Conservation (phyloP, 441 rosid genomes). For the Erodium moschatum region DNA sequence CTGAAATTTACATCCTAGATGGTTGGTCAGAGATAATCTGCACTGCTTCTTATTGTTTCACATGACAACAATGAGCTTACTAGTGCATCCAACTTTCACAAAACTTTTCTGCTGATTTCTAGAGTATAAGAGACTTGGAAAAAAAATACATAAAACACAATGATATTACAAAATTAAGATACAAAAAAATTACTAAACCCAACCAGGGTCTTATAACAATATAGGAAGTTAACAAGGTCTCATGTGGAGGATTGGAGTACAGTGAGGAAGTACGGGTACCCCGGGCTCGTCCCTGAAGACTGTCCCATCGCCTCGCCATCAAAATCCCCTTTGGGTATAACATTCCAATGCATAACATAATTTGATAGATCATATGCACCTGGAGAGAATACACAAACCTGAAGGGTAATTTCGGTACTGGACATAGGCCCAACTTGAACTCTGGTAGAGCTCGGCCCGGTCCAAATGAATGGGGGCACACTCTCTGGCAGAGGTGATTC, state of each 20-base stretch:
- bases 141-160: constrained; percentile 20
- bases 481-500: constrained; percentile 38
- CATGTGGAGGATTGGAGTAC: constrained; percentile 49
- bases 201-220: background rate
- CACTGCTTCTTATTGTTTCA: constrained; percentile 8
- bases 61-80: background rate
- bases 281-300: constrained; percentile 54
- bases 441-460: constrained; percentile 61
- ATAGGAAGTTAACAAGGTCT: constrained; percentile 16
- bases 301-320: constrained; percentile 22
- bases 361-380: constrained; percentile 68
- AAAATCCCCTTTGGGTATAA: constrained; percentile 25
- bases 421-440: constrained; percentile 51
- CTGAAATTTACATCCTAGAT: no score
- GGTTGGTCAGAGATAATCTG: background rate
- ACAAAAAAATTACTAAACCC: constrained; percentile 24
- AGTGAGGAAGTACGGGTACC: constrained; percentile 64
- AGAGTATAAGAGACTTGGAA: background rate
- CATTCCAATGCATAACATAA: constrained; percentile 66
- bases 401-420: constrained; percentile 47
- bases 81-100: background rate
- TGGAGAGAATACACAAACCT: constrained; percentile 65
- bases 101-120: no score
- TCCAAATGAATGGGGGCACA: constrained; percentile 70
- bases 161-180: constrained; percentile 29